A percentile compares a stretch with the other conserved stretches of the same genome.
Conservation (phyloP, 768 basidiomycete genomes). For the Kwoniella mangroviensis region DNA sequence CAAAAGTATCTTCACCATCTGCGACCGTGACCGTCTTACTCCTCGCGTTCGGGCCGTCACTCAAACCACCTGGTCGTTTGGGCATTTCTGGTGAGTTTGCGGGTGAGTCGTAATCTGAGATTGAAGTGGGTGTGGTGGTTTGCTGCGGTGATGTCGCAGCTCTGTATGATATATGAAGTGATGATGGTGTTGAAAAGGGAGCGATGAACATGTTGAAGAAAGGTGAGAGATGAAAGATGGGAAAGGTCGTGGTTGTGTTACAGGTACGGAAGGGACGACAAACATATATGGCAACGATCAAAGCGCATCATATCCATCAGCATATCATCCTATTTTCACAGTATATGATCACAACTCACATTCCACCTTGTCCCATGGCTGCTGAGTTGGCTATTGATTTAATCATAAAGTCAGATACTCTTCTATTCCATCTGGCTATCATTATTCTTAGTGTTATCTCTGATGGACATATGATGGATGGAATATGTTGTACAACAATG, state of each 20-base stretch:
- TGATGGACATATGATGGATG: conserved; percentile 9
- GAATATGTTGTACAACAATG: background rate
- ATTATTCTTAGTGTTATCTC: background rate
- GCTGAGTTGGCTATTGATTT: conserved; percentile 22
- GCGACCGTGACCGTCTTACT: conserved; percentile 81
- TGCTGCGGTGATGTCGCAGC: conserved; percentile 25
- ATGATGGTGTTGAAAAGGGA: background rate
- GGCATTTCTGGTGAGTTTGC: conserved; percentile 20
- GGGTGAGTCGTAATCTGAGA: conserved; percentile 34
- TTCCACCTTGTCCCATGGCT: conserved; percentile 23
- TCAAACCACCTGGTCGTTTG: conserved; percentile 40
- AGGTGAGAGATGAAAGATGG: background rate
- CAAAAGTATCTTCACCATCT: conserved; percentile 73
- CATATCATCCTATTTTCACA: background rate
- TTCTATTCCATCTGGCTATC: conserved; percentile 17
- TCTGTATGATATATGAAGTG: background rate
- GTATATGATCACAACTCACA: conserved; percentile 20
- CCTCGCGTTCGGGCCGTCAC: conserved; percentile 67
- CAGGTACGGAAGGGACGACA: conserved; percentile 11
- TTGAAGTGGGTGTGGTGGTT: conserved; percentile 34
- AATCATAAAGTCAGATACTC: conserved; percentile 26
- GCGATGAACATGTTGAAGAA: conserved; percentile 3
- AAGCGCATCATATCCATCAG: conserved; percentile 12
- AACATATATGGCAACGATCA: conserved; percentile 6
- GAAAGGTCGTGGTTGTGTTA: background rate